Conservation (phyloP, 805 yeast species). For the Saccharomycopsis olivae region DNA sequence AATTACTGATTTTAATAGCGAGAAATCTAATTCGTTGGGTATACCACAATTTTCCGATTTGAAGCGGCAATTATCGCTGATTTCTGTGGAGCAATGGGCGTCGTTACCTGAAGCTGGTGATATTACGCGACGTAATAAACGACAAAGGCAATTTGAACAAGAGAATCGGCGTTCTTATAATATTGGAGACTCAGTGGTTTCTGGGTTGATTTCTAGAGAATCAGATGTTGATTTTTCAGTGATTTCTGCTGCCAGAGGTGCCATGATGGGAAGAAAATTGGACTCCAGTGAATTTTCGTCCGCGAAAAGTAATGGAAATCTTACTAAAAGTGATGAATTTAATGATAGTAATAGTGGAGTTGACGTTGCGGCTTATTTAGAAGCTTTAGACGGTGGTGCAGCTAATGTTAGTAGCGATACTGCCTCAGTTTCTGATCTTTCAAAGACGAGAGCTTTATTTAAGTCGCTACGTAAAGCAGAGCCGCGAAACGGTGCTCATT, state of each 20-base stretch:
- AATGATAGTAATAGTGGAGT: slow-evolving; percentile 19
- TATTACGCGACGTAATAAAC: slow-evolving; percentile 66
- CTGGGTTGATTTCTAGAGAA: slow-evolving; percentile 25
- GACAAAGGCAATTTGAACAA: slow-evolving; percentile 53
- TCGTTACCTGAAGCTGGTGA: slow-evolving; percentile 83
- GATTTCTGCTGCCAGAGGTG: slow-evolving; percentile 54
- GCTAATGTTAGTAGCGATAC: too few species aligned
- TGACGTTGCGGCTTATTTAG: slow-evolving; percentile 16
- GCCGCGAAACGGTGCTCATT: slow-evolving; percentile 64
- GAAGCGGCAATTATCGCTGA: slow-evolving; percentile 46
- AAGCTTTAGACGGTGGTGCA: too few species aligned
- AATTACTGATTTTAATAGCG: too few species aligned
- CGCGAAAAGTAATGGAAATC: slow-evolving; percentile 26
- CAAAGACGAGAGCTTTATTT: slow-evolving; percentile 48
- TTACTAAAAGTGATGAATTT: slow-evolving; percentile 35
- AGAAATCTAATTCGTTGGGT: too few species aligned
- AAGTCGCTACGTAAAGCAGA: slow-evolving; percentile 60
- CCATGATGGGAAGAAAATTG: slow-evolving; percentile 42
- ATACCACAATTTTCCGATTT: slow-evolving; percentile 64
- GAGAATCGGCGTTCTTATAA: slow-evolving; percentile 65
- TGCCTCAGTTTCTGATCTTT: slow-evolving; percentile 45
- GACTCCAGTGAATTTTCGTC: slow-evolving; percentile 30
- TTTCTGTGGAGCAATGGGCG: slow-evolving; percentile 70
- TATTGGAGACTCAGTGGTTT: slow-evolving; percentile 62
- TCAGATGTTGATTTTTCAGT: slow-evolving; percentile 30